A percentile compares a stretch with the other conserved stretches of the same genome.
Evolutionary conservation across 1,284 basidiomycete genomes (phyloP).

Genomic region (Exobasidium cylindrosporum): DNA sequence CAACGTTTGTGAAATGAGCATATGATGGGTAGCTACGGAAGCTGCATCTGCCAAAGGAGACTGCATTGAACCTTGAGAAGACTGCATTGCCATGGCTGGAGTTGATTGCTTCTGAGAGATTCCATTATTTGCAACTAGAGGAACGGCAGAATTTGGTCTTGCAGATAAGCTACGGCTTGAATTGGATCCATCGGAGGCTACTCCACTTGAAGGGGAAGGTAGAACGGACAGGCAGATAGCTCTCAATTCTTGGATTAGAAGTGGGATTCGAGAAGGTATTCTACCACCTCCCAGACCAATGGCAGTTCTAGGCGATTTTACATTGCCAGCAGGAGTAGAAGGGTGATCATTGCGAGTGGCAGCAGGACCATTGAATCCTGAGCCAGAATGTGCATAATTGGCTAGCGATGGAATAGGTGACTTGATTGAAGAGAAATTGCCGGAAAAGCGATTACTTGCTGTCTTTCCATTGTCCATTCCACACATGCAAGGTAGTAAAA

Average conservation of each 20-base stretch:
- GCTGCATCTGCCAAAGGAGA: neutral
- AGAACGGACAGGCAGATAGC: slow-evolving; percentile 80
- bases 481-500: slow-evolving; percentile 53
- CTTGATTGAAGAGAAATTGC: neutral
- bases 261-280: slow-evolving; percentile 69
- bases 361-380: neutral
- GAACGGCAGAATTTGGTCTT: neutral
- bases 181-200: slow-evolving; percentile 58
- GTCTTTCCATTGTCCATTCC: slow-evolving; percentile 12
- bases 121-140: neutral
- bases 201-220: slow-evolving; percentile 56
- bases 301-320: slow-evolving; percentile 3
- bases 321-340: neutral
- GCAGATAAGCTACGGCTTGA: neutral
- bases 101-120: neutral
- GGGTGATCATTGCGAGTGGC: neutral
- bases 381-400: neutral
- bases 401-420: slow-evolving; percentile 12
- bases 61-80: neutral
- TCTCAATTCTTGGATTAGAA: slow-evolving; percentile 73
- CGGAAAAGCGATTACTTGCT: neutral
- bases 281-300: slow-evolving; percentile 2
- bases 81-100: neutral
- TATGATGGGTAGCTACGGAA: slow-evolving; percentile 25
- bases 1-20: slow-evolving; percentile 58